Evolutionary conservation across 768 basidiomycete species (phyloP).

Genomic region (Crucibulum laeve): DNA sequence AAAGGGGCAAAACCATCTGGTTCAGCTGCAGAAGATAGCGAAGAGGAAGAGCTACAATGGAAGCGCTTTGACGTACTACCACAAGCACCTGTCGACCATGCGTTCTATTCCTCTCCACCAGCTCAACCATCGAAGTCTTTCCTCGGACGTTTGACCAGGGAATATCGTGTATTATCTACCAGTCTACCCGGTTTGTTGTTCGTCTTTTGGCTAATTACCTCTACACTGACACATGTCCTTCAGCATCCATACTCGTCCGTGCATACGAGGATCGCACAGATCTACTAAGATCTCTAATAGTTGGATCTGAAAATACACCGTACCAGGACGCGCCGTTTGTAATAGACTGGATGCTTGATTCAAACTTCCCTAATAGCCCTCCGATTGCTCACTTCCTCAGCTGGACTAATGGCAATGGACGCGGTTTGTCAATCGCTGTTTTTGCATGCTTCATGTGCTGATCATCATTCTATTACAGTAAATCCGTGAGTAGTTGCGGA

Average conservation of each 20-base stretch:
- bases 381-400: conserved; percentile 88
- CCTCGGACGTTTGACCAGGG: conserved; percentile 70
- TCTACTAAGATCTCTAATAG: conserved; percentile 81
- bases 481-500: conserved; percentile 74
- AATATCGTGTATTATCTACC: conserved; percentile 74
- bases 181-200: conserved; percentile 74
- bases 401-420: conserved; percentile 92
- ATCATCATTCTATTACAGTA: conserved; percentile 31
- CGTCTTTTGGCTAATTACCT: background rate
- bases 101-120: conserved; percentile 61
- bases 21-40: background rate
- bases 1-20: background rate
- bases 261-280: conserved; percentile 89
- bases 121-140: conserved; percentile 71
- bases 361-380: conserved; percentile 77
- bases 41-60: conserved; percentile 50
- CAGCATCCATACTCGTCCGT: conserved; percentile 85
- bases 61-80: conserved; percentile 79
- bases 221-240: background rate
- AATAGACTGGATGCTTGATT: conserved; percentile 90
- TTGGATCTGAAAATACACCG: conserved; percentile 93
- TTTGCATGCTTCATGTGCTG: background rate
- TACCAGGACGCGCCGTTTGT: conserved; percentile 94
- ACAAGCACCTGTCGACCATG: conserved; percentile 77
- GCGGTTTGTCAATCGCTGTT: conserved; percentile 44